Conservation (phyloP, 352 stramenopile genomes). For the Pythium scleroteichum region DNA sequence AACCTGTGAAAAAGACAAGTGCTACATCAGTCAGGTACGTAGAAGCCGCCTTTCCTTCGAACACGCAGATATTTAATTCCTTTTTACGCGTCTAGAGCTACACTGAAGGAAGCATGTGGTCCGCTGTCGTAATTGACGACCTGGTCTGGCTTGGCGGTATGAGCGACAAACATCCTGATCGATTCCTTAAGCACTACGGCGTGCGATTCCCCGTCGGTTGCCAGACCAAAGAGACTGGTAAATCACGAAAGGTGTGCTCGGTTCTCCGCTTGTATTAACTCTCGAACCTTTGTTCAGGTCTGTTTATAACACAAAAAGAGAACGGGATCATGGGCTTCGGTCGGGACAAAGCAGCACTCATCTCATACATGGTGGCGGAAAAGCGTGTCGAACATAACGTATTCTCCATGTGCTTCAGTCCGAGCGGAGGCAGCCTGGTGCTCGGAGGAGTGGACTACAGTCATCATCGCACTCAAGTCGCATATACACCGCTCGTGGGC, state of each 20-base stretch:
- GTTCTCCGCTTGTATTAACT: too few relatives aligned
- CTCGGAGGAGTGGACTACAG: conserved; percentile 81
- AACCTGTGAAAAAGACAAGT: conserved; percentile 61
- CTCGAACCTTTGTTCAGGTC: conserved; percentile 26
- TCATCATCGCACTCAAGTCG: conserved; percentile 59
- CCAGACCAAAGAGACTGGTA: conserved; percentile 77
- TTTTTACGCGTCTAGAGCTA: conserved; percentile 50
- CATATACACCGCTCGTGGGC: conserved; percentile 62
- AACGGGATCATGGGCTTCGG: conserved; percentile 91
- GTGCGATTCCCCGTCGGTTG: conserved; percentile 79
- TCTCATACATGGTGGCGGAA: conserved; percentile 68
- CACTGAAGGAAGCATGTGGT: conserved; percentile 89
- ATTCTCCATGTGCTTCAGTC: conserved; percentile 84
- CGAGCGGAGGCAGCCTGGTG: conserved; percentile 66
- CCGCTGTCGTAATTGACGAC: conserved; percentile 76
- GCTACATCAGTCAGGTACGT: conserved; percentile 70
- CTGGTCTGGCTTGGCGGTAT: conserved; percentile 81
- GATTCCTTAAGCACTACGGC: conserved; percentile 59
- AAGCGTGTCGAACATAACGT: conserved; percentile 57
- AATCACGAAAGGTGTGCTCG: too few relatives aligned
- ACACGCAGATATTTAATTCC: too few relatives aligned
- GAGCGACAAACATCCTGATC: conserved; percentile 41
- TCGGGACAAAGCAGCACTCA: conserved; percentile 57
- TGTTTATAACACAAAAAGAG: conserved; percentile 87
- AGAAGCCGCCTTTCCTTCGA: too few relatives aligned